Conservation (phyloP, 768 basidiomycete species). For the Leucocoprinus leucothites region DNA sequence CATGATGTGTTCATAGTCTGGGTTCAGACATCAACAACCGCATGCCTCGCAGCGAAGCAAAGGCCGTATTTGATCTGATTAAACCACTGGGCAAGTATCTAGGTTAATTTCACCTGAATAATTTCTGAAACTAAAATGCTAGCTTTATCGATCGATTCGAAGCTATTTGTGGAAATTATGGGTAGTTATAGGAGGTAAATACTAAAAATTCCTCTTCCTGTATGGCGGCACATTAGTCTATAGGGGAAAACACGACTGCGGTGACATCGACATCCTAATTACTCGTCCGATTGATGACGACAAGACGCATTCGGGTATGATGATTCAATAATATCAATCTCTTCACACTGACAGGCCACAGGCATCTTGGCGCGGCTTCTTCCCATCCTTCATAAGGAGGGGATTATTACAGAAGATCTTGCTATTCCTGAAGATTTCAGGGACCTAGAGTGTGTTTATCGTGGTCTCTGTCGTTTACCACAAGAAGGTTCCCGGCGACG, state of each 20-base stretch:
- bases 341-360: constrained; percentile 22
- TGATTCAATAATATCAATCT: neutral
- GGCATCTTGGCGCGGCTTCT: constrained; percentile 64
- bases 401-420: constrained; percentile 80
- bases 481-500: constrained; percentile 45
- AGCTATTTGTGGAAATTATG: constrained; percentile 82
- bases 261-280: constrained; percentile 90
- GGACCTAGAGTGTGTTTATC: constrained; percentile 75
- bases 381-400: constrained; percentile 45
- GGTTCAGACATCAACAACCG: constrained; percentile 72
- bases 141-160: constrained; percentile 72
- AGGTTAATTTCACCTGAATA: neutral
- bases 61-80: constrained; percentile 68
- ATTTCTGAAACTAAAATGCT: neutral
- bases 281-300: constrained; percentile 74
- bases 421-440: constrained; percentile 63
- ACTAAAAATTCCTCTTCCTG: neutral
- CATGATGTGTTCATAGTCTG: neutral
- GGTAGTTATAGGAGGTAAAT: constrained; percentile 79
- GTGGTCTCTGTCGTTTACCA: constrained; percentile 71
- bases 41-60: constrained; percentile 83
- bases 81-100: constrained; percentile 57
- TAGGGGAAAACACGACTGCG: constrained; percentile 79
- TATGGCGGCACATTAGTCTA: neutral
- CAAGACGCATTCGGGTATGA: constrained; percentile 64